Percentiles rank a stretch among this genome's conserved stretches.
These are phyloP conservation scores for Macrotyloma uniflorum DNA, from an alignment of 306 rosid species.

Conservation along the genomic window DNA sequence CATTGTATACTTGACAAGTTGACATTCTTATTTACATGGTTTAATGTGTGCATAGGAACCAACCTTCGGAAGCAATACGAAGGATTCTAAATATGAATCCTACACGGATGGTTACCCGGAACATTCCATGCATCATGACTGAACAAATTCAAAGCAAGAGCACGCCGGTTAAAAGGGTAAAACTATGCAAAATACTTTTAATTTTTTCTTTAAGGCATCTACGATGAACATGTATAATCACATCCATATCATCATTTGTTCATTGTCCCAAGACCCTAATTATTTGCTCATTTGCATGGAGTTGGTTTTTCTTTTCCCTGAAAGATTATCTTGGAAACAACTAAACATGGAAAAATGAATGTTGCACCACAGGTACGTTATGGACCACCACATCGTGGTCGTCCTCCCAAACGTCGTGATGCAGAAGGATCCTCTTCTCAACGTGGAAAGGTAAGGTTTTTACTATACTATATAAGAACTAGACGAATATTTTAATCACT, in stretches of 20 bases:
- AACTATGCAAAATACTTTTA: neutral
- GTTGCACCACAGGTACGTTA: neutral
- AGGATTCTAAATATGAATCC: neutral
- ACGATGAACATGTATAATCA: neutral
- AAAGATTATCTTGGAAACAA: neutral
- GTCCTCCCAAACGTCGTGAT: neutral
- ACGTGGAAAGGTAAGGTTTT: neutral
- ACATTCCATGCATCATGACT: no score
- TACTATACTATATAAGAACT: neutral
- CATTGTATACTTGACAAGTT: neutral
- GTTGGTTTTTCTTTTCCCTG: neutral
- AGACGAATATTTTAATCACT: no score
- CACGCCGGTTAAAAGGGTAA: neutral
- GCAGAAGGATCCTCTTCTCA: neutral
- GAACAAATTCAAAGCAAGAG: neutral
- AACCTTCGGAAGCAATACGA: neutral
- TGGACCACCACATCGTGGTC: neutral
- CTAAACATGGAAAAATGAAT: neutral
- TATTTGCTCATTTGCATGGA: no score
- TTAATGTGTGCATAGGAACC: constrained; percentile 2
- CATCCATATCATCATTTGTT: neutral
- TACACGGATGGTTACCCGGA: neutral
- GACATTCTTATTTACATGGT: neutral
- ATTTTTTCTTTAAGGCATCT: neutral
- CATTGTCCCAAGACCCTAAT: neutral